A percentile compares a stretch with the other conserved stretches of the same genome.
Conservation (phyloP, 1,139 yeast species). For the Yamadazyma kanchanaburiensis region DNA sequence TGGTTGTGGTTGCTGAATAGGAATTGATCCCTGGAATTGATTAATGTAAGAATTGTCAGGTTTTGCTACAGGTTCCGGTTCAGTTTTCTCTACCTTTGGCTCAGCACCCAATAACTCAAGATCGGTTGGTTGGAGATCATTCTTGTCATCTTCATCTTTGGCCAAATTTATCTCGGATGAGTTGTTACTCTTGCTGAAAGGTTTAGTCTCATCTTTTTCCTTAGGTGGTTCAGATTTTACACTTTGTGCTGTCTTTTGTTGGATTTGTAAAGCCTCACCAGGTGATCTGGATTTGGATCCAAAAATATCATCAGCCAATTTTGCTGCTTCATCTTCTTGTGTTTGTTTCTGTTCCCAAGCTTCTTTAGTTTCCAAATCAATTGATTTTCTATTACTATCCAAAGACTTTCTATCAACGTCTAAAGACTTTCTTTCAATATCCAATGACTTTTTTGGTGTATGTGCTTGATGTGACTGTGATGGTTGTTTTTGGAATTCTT, state of each 20-base stretch:
- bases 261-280: slow-evolving; percentile 6
- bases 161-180: slow-evolving; percentile 8
- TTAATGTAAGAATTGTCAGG: too few relatives aligned
- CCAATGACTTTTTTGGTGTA: not conserved
- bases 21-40: too few relatives aligned
- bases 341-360: slow-evolving; percentile 33
- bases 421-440: not conserved
- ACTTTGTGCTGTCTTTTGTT: slow-evolving; percentile 14
- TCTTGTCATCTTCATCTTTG: slow-evolving; percentile 1
- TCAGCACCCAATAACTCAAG: too few relatives aligned
- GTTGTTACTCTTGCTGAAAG: slow-evolving; percentile 13
- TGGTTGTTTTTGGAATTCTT: slow-evolving; percentile 4
- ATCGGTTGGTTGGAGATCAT: slow-evolving; percentile 2
- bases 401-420: not conserved
- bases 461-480: not conserved
- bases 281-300: slow-evolving; percentile 15
- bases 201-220: slow-evolving; percentile 4
- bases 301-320: slow-evolving; percentile 42
- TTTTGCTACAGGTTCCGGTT: too few relatives aligned
- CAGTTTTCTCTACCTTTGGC: too few relatives aligned
- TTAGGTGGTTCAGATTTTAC: slow-evolving; percentile 12
- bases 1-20: not conserved
- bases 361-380: slow-evolving; percentile 28
- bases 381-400: not conserved
- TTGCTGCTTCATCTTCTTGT: slow-evolving; percentile 28